Evolutionary conservation across 2,329 filamentous ascomycete species (phyloP), one percentile per base, ranked within the genome.

Genomic region (Fusarium citri): DNA sequence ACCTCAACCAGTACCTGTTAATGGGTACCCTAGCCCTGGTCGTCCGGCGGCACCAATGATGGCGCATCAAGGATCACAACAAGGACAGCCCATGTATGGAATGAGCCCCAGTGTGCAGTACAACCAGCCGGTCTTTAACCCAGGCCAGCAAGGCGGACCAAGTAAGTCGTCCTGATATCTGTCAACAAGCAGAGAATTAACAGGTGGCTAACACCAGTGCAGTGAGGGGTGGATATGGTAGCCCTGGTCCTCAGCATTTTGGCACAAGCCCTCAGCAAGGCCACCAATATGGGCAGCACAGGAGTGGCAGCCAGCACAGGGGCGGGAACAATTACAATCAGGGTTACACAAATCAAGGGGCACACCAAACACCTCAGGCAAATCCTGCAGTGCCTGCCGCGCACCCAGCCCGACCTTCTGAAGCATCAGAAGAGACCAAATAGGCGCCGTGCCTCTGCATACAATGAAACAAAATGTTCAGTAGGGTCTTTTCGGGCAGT

Each of bases 41-140:
- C 89, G 94, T 49, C 90, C 91, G 28, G 79, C 84, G 22, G 93
- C 96, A 15, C 91, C 93, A 3, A 94, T 97, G 90, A 98, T 98
- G 95, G 92, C 91, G 75, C 94, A 94, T 72, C 94, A 97, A 81
- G 93, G 93, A 58, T 98, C 94, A 28, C 95, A 98, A 76, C 94
- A 97, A 79, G 94, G 94, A 42, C 94, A 97, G 77, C 89, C 83
- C 75, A 88, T 84, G 82, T 94, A 87, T 84, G 92, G 88, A 69
- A 93, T 94, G 90, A 92, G 90, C 74, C 91, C 91, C 45, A 90
- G 85, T 55, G 86, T 91, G 80, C 91, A 91, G 76, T 93, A 91
- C 76, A 91, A 90, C 75, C 92, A 94, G 77, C 91, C 92, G 40
- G 88, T 89, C 55, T 94, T 91, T 79, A 84, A 85, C 63, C 88